These are phyloP conservation scores for Smallanthus sonchifolius DNA, from an alignment of 129 eudicot genomes.

Conservation along the genomic window DNA sequence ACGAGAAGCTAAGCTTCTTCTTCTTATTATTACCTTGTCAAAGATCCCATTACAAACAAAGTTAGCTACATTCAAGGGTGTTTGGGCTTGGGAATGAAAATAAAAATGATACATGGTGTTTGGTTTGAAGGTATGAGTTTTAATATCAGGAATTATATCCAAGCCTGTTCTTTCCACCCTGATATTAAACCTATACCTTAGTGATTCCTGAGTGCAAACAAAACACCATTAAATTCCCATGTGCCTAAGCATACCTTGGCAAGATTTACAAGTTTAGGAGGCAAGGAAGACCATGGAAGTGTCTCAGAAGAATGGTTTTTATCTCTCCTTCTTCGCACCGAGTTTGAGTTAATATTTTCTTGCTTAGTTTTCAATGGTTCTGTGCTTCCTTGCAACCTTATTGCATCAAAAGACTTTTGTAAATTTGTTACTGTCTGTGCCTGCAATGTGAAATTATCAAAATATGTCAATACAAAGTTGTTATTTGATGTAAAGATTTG, in stretches of 20 bases:
- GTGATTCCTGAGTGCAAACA: background rate
- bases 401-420: constrained; percentile 33
- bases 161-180: background rate
- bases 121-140: background rate
- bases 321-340: constrained; percentile 33
- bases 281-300: constrained; percentile 60
- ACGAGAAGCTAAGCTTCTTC: constrained; percentile 66
- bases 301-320: constrained; percentile 50
- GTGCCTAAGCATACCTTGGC: constrained; percentile 57
- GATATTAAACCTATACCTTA: background rate
- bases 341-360: constrained; percentile 53
- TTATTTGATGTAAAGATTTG: background rate
- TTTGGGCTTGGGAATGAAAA: background rate
- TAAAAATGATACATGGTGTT: background rate
- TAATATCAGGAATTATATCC: background rate
- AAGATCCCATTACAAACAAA: background rate
- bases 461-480: background rate
- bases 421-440: constrained; percentile 34
- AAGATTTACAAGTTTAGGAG: constrained; percentile 57
- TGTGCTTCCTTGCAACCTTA: constrained; percentile 20
- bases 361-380: constrained; percentile 39
- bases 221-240: background rate
- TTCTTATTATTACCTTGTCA: constrained; percentile 63
- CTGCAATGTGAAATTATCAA: constrained; percentile 28
- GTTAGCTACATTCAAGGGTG: background rate